Evolutionary conservation across 2,329 filamentous ascomycete species (phyloP), one percentile per base, ranked within the genome.

Genomic region (Penicillium hordei): DNA sequence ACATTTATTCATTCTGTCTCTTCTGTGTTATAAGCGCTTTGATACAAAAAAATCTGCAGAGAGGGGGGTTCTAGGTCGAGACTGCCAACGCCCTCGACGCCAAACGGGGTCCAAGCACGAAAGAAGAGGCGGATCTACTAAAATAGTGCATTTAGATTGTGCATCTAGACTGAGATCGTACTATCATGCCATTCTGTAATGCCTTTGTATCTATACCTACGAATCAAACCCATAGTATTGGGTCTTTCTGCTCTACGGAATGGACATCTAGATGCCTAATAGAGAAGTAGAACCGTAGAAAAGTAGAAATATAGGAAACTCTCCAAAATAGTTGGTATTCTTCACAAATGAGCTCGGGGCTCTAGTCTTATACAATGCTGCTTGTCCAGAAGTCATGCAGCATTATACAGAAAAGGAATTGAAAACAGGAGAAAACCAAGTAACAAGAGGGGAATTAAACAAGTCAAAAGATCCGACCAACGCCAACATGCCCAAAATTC

Each of bases 381-480:
- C 33, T 33, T 23, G n/a, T 48, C 33, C 40, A 46, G n/a, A 27
- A 29, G 25, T 48, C 33, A 45, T 56, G 39, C 40, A 48, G 31
- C 29, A 45, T 31, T 12, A 38, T 29, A 48, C 31, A 44, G 53
- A 29, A 27, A 38, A 3, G 19, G 25, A 49, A 43, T 55, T 27
- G 38, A 45, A 42, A 57, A 49, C 60, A 49, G 42, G 29, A 31
- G 12, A 33, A 40, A 43, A 55, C 21, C 38, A 25, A 51, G 49
- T 45, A 61, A 64, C 60, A 64, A 63, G 54, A 65, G 63, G 65
- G 65, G 65, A 66, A 67, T 66, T 60, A 52, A 60, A 57, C 17
- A 56, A 33, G 43, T 54, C 56, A 60, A 33, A 53, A 17, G 31
- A 40, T 53, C 65, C 60, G 36, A 12, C 60, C 62, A 63, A 65